Conservation (phyloP, 2,329 filamentous ascomycete genomes). For the Sporothrix curviconia region DNA sequence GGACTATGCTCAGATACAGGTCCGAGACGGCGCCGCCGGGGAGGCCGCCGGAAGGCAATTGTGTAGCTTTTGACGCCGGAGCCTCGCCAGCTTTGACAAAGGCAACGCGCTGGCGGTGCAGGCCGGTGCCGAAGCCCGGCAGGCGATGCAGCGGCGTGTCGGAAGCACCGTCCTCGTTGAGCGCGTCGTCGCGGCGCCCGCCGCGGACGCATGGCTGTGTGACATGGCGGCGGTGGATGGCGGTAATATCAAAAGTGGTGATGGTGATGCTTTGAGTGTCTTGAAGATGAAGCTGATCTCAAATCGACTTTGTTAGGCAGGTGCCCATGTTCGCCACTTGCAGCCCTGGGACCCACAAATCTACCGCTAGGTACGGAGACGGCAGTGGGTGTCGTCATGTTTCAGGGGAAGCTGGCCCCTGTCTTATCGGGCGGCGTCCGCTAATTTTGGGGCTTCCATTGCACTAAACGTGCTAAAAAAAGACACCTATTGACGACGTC, state of each 20-base stretch:
- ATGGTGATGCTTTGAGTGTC: too few species aligned
- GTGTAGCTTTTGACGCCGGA: slow-evolving; percentile 24
- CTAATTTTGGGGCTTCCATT: background rate
- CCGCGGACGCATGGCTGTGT: too few species aligned
- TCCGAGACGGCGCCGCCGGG: slow-evolving; percentile 42
- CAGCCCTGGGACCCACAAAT: slow-evolving; percentile 1
- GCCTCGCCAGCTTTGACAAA: slow-evolving; percentile 47
- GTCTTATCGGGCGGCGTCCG: slow-evolving; percentile 7
- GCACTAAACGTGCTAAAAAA: slow-evolving; percentile 7
- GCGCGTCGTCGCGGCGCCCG: background rate
- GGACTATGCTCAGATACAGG: slow-evolving; percentile 60
- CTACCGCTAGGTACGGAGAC: background rate
- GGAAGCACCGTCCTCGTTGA: slow-evolving; percentile 24
- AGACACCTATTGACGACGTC: slow-evolving; percentile 3
- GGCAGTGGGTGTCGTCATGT: slow-evolving; percentile 10
- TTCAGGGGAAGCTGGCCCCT: slow-evolving; percentile 4
- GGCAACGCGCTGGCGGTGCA: slow-evolving; percentile 47
- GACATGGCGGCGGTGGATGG: background rate
- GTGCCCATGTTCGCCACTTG: background rate
- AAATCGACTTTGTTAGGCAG: too few species aligned
- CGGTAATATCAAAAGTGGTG: background rate
- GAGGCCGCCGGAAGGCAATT: slow-evolving; percentile 22
- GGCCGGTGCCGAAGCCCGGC: slow-evolving; percentile 49
- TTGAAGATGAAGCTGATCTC: too few species aligned
- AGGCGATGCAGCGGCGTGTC: slow-evolving; percentile 48